Conservation (phyloP, 2,329 filamentous ascomycete genomes). For the Exophiala alcalophila region DNA sequence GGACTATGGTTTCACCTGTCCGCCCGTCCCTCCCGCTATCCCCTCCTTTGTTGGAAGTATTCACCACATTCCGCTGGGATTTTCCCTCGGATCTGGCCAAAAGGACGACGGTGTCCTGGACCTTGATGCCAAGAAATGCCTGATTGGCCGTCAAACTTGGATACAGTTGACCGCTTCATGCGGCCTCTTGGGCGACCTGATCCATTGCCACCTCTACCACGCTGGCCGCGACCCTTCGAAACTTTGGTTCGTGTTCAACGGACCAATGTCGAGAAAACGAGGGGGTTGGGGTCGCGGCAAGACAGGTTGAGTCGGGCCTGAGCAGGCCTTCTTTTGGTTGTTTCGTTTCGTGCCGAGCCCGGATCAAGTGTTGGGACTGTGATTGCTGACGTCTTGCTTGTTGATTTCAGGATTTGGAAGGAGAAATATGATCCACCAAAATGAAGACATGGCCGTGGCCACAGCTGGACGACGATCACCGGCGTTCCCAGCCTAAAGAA, state of each 20-base stretch:
- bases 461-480: too few species aligned
- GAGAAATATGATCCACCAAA: constrained; percentile 71
- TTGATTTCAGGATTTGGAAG: constrained; percentile 81
- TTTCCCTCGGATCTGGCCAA: constrained; percentile 22
- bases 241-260: background rate
- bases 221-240: constrained; percentile 1
- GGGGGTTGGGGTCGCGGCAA: constrained; percentile 26
- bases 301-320: too few species aligned
- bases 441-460: constrained; percentile 8
- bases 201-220: constrained; percentile 2
- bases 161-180: constrained; percentile 18
- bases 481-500: too few species aligned
- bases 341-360: too few species aligned
- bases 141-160: constrained; percentile 25
- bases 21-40: constrained; percentile 15
- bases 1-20: constrained; percentile 12
- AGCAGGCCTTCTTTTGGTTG: too few species aligned
- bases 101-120: constrained; percentile 17
- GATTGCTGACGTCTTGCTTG: constrained; percentile 19
- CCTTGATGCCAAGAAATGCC: constrained; percentile 19
- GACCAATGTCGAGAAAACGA: constrained; percentile 5
- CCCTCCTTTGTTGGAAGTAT: constrained; percentile 1
- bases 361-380: constrained; percentile 10
- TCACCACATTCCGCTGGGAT: constrained; percentile 5
- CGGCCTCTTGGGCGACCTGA: constrained; percentile 26